A percentile compares a stretch with the other conserved stretches of the same genome.
These are phyloP conservation scores for Colletotrichum chlorophyti DNA, from an alignment of 2,329 filamentous ascomycete genomes.

Conservation along the genomic window DNA sequence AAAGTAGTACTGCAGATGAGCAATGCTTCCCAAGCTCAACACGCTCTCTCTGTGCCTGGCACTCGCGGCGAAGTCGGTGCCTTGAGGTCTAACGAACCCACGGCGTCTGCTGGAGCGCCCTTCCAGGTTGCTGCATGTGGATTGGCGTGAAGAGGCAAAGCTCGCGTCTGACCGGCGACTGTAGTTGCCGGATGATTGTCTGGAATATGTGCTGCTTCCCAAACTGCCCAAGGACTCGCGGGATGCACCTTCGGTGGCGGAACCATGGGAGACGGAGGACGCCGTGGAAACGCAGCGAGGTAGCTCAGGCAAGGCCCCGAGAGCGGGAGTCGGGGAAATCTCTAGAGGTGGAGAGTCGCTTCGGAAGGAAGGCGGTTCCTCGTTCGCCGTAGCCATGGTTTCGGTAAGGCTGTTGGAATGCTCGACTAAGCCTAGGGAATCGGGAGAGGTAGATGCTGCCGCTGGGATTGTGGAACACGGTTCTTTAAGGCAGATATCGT, in stretches of 20 bases:
- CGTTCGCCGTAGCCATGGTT: conserved; percentile 42
- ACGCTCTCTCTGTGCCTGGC: conserved; percentile 92
- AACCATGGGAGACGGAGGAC: conserved; percentile 65
- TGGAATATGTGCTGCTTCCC: conserved; percentile 63
- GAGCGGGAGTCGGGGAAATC: conserved; percentile 65
- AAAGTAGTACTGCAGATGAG: conserved; percentile 98
- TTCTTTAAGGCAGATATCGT: not conserved
- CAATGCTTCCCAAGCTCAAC: conserved; percentile 94
- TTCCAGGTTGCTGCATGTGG: conserved; percentile 51
- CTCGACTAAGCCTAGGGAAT: not conserved
- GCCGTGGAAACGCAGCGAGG: conserved; percentile 70
- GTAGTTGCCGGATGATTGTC: conserved; percentile 69
- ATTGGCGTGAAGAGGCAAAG: conserved; percentile 49
- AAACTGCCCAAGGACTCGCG: conserved; percentile 65
- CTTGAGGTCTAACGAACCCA: conserved; percentile 87
- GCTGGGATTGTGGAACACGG: not conserved
- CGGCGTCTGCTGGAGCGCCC: conserved; percentile 60
- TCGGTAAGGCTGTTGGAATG: not conserved
- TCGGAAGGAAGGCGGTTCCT: conserved; percentile 45
- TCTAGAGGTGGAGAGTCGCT: conserved; percentile 71
- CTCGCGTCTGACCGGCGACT: conserved; percentile 52
- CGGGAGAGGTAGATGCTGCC: not conserved
- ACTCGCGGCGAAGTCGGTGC: conserved; percentile 88
- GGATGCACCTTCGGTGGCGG: conserved; percentile 53
- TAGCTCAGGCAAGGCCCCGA: conserved; percentile 64